Evolutionary conservation across 2,329 filamentous ascomycete species (phyloP).

Genomic region (Colletotrichum horii): DNA sequence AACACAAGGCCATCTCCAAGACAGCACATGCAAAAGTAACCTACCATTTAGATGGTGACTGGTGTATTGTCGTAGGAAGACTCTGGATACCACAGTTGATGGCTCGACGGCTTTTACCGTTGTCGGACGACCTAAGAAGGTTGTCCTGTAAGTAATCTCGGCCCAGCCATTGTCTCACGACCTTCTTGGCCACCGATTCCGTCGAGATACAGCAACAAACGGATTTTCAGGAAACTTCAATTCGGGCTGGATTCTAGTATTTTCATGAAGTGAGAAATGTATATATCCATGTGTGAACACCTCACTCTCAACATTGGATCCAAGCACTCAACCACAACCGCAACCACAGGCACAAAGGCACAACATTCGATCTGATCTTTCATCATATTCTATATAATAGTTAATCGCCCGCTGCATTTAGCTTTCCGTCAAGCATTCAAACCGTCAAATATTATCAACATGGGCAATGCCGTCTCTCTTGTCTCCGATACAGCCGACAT

Average conservation of each 20-base stretch:
- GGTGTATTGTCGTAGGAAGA: accelerated
- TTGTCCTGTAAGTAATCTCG: not conserved
- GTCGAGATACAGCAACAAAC: too few species aligned
- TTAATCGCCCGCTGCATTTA: not conserved
- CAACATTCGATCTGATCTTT: not conserved
- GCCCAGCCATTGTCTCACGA: not conserved
- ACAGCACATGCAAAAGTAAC: not conserved
- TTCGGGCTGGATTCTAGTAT: too few species aligned
- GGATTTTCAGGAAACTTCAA: too few species aligned
- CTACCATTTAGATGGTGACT: not conserved
- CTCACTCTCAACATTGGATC: not conserved
- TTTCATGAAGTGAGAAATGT: too few species aligned
- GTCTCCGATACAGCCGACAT: not conserved
- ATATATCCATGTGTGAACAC: not conserved
- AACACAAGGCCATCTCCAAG: not conserved
- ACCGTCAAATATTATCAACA: not conserved
- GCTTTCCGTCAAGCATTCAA: not conserved
- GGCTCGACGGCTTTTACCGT: not conserved
- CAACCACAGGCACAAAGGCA: not conserved
- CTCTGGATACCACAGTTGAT: not conserved
- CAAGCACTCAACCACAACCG: not conserved
- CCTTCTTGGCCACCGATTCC: too few species aligned
- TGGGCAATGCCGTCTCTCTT: not conserved
- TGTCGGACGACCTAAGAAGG: not conserved
- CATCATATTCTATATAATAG: not conserved